phyloP scores from a whole-genome alignment of 31 red algal species.

The Asparagopsis taxiformis region DNA sequence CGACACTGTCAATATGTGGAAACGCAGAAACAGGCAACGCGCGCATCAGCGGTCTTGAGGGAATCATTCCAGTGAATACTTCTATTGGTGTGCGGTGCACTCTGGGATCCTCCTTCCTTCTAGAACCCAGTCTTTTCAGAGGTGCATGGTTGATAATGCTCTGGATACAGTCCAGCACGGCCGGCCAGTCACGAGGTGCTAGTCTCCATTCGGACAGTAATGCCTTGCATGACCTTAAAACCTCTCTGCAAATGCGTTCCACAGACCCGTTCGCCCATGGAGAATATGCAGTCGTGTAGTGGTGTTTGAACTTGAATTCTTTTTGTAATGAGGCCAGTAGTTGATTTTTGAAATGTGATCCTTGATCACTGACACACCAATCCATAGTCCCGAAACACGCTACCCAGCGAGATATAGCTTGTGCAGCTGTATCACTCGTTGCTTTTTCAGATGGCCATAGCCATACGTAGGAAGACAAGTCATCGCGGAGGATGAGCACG shows the following conservation, averaged over 20 bases:
- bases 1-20: background rate
- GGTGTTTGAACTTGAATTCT: conserved; percentile 18
- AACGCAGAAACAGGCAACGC: conserved; percentile 12
- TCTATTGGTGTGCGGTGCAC: conserved; percentile 30
- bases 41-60: conserved; percentile 16
- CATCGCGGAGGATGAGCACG: conserved; percentile 8
- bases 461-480: conserved; percentile 19
- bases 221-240: conserved; percentile 6
- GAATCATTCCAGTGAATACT: conserved; percentile 26
- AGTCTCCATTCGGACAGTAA: conserved; percentile 22
- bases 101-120: background rate
- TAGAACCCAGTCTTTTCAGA: background rate
- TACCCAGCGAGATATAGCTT: conserved; percentile 8
- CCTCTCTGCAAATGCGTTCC: conserved; percentile 20
- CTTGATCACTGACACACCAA: conserved; percentile 21
- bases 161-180: background rate
- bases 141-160: conserved; percentile 36
- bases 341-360: conserved; percentile 26
- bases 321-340: background rate
- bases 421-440: conserved; percentile 5
- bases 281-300: conserved; percentile 33
- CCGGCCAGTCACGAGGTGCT: conserved; percentile 30
- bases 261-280: conserved; percentile 31
- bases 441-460: conserved; percentile 3
- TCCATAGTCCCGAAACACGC: conserved; percentile 23